These are phyloP conservation scores for Aspergillus phoenicis DNA, from an alignment of 2,329 filamentous ascomycete species.

Conservation along the genomic window DNA sequence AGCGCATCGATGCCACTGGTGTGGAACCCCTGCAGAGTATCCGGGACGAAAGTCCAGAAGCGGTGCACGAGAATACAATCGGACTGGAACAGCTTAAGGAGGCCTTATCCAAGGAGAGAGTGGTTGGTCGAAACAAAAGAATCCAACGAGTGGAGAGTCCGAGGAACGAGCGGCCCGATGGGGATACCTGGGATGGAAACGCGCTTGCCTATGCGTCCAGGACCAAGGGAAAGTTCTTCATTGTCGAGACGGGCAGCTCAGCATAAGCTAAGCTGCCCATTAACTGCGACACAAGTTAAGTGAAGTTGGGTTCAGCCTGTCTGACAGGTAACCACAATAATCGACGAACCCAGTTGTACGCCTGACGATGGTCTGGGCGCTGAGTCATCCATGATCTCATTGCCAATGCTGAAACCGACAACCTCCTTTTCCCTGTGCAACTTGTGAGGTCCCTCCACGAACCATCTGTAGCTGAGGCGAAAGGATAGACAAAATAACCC, in stretches of 20 bases:
- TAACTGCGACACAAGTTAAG: background rate
- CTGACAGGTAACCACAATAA: background rate
- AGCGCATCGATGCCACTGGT: slow-evolving; percentile 72
- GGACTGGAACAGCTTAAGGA: slow-evolving; percentile 40
- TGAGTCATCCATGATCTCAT: slow-evolving; percentile 30
- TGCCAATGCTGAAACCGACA: slow-evolving; percentile 10
- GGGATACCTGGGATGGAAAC: slow-evolving; percentile 67
- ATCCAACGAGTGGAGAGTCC: slow-evolving; percentile 46
- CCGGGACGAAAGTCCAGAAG: slow-evolving; percentile 65
- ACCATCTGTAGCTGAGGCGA: background rate
- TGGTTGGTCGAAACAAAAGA: slow-evolving; percentile 47
- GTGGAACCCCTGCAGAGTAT: slow-evolving; percentile 76
- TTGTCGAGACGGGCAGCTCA: slow-evolving; percentile 59
- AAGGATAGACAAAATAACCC: background rate
- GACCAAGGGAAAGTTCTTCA: slow-evolving; percentile 72
- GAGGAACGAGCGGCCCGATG: slow-evolving; percentile 41
- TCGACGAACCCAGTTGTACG: background rate
- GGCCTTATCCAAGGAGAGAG: slow-evolving; percentile 43
- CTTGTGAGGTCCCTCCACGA: background rate
- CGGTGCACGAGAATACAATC: slow-evolving; percentile 43
- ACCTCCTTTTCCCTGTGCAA: slow-evolving; percentile 9
- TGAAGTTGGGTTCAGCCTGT: background rate
- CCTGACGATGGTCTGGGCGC: slow-evolving; percentile 14
- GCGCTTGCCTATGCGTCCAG: slow-evolving; percentile 66
- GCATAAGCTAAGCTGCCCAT: background rate